phyloP scores from a whole-genome alignment of 2,329 filamentous ascomycete genomes.

The Epichloe scottii region DNA sequence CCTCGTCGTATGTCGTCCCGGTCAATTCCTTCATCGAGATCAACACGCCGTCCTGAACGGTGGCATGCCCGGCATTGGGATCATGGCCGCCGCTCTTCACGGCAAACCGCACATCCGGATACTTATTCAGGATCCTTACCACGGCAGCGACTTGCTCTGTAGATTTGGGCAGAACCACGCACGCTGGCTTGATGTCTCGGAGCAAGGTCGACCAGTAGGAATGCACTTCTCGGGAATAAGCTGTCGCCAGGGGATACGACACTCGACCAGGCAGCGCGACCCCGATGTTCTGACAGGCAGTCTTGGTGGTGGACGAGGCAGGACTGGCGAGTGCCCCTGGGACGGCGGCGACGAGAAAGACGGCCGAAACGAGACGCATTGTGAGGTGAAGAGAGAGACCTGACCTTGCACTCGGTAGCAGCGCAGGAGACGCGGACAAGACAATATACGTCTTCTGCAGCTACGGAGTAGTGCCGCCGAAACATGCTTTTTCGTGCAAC shows the following conservation, averaged over 20 bases:
- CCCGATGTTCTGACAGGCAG: background rate
- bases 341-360: background rate
- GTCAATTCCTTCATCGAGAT: conserved; percentile 21
- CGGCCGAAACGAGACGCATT: background rate
- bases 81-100: conserved; percentile 27
- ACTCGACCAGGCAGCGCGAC: background rate
- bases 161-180: conserved; percentile 20
- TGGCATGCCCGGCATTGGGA: conserved; percentile 22
- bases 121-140: conserved; percentile 18
- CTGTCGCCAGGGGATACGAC: background rate
- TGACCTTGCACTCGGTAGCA: too few relatives aligned
- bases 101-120: conserved; percentile 20
- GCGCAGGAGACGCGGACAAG: too few relatives aligned
- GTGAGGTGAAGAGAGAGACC: background rate
- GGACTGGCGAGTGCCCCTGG: background rate
- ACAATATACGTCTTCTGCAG: too few relatives aligned
- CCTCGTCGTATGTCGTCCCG: conserved; percentile 21
- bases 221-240: background rate
- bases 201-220: conserved; percentile 22
- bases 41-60: conserved; percentile 22
- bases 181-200: conserved; percentile 20
- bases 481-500: too few relatives aligned
- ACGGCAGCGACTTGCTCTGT: conserved; percentile 20
- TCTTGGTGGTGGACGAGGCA: background rate
- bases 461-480: too few relatives aligned